Conservation (phyloP, 225 moss, liverwort and hornwort species). For the Marchantia polymorpha region DNA sequence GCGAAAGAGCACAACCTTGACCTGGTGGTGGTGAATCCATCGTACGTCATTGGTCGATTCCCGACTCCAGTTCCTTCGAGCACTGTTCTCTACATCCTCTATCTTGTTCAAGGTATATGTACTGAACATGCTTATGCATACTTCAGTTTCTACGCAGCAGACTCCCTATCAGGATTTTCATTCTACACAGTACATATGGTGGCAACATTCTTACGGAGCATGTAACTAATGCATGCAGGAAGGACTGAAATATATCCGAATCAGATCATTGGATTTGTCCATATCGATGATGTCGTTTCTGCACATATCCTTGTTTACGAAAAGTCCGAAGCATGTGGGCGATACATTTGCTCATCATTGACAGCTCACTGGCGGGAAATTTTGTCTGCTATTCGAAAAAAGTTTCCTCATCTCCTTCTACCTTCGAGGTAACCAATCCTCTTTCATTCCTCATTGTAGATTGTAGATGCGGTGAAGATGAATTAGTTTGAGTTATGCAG, state of each 20-base stretch:
- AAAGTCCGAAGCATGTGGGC: slow-evolving; percentile 59
- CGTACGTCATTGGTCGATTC: slow-evolving; percentile 71
- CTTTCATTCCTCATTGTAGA: not conserved
- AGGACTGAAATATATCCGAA: slow-evolving; percentile 60
- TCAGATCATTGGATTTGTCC: slow-evolving; percentile 76
- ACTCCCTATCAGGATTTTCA: no score
- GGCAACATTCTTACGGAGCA: not conserved
- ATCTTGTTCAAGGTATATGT: slow-evolving; percentile 55
- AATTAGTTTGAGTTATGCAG: not conserved
- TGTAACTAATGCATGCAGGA: slow-evolving; percentile 27
- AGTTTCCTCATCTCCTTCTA: slow-evolving; percentile 50
- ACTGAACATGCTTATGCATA: not conserved
- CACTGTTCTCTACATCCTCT: slow-evolving; percentile 51
- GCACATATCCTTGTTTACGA: slow-evolving; percentile 77
- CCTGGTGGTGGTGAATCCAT: slow-evolving; percentile 77
- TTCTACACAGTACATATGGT: no score
- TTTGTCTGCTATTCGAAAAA: slow-evolving; percentile 47
- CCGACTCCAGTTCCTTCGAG: slow-evolving; percentile 61
- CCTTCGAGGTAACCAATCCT: slow-evolving; percentile 48
- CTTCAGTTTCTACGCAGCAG: no score
- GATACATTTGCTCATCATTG: slow-evolving; percentile 75
- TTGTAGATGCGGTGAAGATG: no score
- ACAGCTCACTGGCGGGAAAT: slow-evolving; percentile 67
- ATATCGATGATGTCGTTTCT: slow-evolving; percentile 82
- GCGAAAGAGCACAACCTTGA: slow-evolving; percentile 56